These are phyloP conservation scores for Hyphodiscus hymeniophilus DNA, from an alignment of 495 filamentous ascomycete species.

Conservation along the genomic window DNA sequence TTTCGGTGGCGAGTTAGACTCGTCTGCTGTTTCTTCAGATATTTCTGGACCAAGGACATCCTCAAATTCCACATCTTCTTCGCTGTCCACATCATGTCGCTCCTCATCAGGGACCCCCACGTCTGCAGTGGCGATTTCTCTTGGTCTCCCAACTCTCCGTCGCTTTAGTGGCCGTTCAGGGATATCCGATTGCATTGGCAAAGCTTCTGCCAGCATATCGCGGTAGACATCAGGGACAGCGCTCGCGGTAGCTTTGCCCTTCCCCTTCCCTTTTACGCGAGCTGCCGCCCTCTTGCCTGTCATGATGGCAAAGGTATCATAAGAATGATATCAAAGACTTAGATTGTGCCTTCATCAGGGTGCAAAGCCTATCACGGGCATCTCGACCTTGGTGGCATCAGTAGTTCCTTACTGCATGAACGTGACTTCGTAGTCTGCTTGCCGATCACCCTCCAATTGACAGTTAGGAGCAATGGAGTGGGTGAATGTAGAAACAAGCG, in stretches of 20 bases:
- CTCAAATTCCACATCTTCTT: slow-evolving; percentile 22
- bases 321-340: not conserved
- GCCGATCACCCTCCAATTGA: no score
- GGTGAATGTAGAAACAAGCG: no score
- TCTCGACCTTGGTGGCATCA: slow-evolving; percentile 11
- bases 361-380: not conserved
- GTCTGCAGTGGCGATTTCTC: slow-evolving; percentile 14
- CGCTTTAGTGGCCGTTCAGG: slow-evolving; percentile 35
- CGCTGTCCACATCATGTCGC: slow-evolving; percentile 25
- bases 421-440: not conserved
- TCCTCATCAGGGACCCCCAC: slow-evolving; percentile 20
- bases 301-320: slow-evolving; percentile 4
- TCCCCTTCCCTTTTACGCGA: slow-evolving; percentile 13
- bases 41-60: slow-evolving; percentile 17
- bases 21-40: not conserved
- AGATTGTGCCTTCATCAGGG: not conserved
- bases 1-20: slow-evolving; percentile 3
- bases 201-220: slow-evolving; percentile 61
- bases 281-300: not conserved
- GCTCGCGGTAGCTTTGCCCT: slow-evolving; percentile 7
- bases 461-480: no score
- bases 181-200: slow-evolving; percentile 33
- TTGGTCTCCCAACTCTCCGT: slow-evolving; percentile 14
- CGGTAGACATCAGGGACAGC: slow-evolving; percentile 49
- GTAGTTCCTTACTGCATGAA: not conserved